phyloP scores from a whole-genome alignment of 2,329 filamentous ascomycete genomes.

The Ophiostoma himal-ulmi region DNA sequence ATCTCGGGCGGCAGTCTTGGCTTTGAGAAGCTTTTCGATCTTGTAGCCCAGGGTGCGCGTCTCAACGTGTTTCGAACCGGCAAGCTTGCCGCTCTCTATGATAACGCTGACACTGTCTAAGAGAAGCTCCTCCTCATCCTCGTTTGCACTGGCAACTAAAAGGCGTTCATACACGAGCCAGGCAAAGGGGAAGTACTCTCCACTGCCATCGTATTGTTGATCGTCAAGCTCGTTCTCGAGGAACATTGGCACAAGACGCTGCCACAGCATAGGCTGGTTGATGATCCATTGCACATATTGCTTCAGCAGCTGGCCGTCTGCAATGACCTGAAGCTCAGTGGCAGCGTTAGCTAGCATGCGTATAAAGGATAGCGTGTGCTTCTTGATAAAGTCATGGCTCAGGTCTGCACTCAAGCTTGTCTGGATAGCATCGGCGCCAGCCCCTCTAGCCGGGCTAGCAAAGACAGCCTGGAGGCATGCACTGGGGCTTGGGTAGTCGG shows the following conservation, averaged over 20 bases:
- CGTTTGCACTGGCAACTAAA: conserved; percentile 33
- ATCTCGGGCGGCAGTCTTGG: conserved; percentile 20
- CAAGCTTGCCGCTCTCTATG: conserved; percentile 27
- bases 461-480: conserved; percentile 31
- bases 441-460: conserved; percentile 24
- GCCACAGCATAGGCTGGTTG: conserved; percentile 52
- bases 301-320: conserved; percentile 45
- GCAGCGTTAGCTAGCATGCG: conserved; percentile 35
- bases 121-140: conserved; percentile 25
- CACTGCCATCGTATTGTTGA: conserved; percentile 27
- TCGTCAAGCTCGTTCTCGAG: conserved; percentile 32
- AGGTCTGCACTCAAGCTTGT: conserved; percentile 29
- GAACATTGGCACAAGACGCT: conserved; percentile 37
- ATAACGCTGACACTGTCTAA: conserved; percentile 28
- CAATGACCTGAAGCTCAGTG: conserved; percentile 43
- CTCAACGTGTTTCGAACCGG: conserved; percentile 29
- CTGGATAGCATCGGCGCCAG: conserved; percentile 29
- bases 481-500: conserved; percentile 25
- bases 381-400: conserved; percentile 31
- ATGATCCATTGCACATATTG: conserved; percentile 43
- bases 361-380: conserved; percentile 32
- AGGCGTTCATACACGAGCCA: conserved; percentile 46
- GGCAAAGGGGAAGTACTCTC: conserved; percentile 36
- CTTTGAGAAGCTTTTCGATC: conserved; percentile 37
- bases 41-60: conserved; percentile 30